A percentile compares a stretch with the other conserved stretches of the same genome.
Conservation (phyloP, 2,329 filamentous ascomycete species). For the Verticillium nonalfalfae region DNA sequence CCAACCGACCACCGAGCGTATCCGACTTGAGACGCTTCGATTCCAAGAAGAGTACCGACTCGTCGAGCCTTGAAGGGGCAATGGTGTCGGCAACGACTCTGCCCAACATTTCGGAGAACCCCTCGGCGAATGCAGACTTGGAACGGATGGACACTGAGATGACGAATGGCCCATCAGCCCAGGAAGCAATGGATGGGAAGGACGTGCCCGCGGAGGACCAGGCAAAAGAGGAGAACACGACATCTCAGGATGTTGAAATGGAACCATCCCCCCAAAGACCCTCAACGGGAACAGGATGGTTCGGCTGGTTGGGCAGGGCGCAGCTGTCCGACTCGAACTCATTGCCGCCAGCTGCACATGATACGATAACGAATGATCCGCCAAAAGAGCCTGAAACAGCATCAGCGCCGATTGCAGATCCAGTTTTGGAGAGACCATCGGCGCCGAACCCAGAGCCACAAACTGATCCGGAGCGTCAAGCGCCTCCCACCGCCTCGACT, state of each 20-base stretch:
- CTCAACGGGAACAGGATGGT: constrained; percentile 39
- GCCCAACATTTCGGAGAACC: constrained; percentile 21
- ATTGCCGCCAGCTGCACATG: neutral
- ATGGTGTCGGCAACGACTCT: constrained; percentile 19
- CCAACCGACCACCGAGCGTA: constrained; percentile 35
- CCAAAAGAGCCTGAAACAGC: constrained; percentile 10
- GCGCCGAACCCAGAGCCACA: neutral
- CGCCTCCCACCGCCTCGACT: constrained; percentile 18
- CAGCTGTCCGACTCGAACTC: constrained; percentile 8
- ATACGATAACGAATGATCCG: constrained; percentile 7
- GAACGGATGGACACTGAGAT: neutral
- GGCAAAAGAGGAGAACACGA: neutral
- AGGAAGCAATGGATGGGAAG: neutral
- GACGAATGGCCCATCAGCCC: neutral
- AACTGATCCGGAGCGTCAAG: constrained; percentile 7
- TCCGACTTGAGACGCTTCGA: constrained; percentile 48
- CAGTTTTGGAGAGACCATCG: constrained; percentile 7
- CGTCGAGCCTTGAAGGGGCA: constrained; percentile 21
- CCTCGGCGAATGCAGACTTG: neutral
- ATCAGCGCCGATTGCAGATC: neutral
- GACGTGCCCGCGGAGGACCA: neutral
- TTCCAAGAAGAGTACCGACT: constrained; percentile 27
- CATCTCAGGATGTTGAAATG: neutral
- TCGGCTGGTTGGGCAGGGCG: constrained; percentile 43
- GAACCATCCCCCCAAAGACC: constrained; percentile 9